Evolutionary conservation across 2,329 filamentous ascomycete genomes (phyloP), one percentile per base, ranked within the genome.

Genomic region (Oidium heveae): DNA sequence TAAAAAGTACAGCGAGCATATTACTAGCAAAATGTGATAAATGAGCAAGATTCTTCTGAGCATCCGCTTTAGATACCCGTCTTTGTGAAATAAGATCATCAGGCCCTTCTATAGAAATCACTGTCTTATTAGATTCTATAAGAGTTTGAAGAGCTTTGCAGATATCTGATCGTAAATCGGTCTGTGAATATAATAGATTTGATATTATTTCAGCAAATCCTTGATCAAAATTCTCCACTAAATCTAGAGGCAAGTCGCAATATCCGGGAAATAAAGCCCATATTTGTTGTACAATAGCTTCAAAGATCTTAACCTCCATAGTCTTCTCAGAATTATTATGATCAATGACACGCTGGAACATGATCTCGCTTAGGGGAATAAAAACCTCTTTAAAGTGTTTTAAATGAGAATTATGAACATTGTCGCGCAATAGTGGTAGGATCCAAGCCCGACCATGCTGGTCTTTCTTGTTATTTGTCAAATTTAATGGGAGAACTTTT

Each of bases 301-400:
- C 89, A 65, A 91, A 98, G 56, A 98, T 93, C 72, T 98, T 98
- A 64, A 91, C 77, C 66, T 96, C 87, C 75, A 94, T 88, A 0
- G 86, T 91, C 73, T 94, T 95, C 64, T 89, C 84, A 15, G 78
- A 79, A 22, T 77, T 71, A 15, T 84, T 85, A 62, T 93, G 84
- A 58, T 94, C 82, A 50, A 94, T 71, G 5, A 96, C 84, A 59
- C 77, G 80, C 66, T 96, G 86, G 66, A 89, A 95, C 73, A 98
- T 84, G 52, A 76, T 70, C 66, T 94, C 84, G 65, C 89, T 96
- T 24, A 98, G 71, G 16, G 91, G 87, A 6, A 95, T 79, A 67
- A 98, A 80, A 63, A 93, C 86, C 2, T 74, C 71, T 61, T 80
- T 82, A 73, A 98, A 98, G 66, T 95, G 87, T 1, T 74, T 73